Base-by-base conservation (phyloP, 1,139 yeast genomes). In the Hanseniaspora sp. region DNA sequence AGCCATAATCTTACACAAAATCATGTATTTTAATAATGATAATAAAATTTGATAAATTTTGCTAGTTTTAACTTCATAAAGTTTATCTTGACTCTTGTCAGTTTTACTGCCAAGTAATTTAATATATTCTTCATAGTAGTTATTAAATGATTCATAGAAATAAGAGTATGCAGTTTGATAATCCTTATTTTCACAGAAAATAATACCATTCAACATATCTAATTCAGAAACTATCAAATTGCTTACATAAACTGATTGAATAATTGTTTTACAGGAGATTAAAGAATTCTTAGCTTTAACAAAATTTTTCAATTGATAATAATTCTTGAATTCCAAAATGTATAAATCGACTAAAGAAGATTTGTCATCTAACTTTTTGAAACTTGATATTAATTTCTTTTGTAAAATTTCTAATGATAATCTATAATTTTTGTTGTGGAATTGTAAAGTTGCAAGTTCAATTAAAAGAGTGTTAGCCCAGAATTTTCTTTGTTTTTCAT, bases 171-270 rank as follows among this genome's bases (percentile, higher is more conserved):
- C 96, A 7, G 98, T 94, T 66, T 87, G 86, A 72, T 86, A 94
- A 69, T 94, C 99, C 67, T 86, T 86, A 63, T 94, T 98, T 69
- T 94, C 97, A 37, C 97, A 95, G 70, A 92, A 95, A 60, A 94
- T 76, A 56, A 92, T 82, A 60, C 99, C 99, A 67, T 95, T 83
- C 82, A 90, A 92, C 70, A 88, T 79, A 68, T 94, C 98, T 57
- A 94, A 76, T 65, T 88, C 95, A 1, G 98, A 98, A 70, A 94
- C 96, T 63, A 85, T 78, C 53, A 83, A 74, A n/a, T 97, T 87
- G 11, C 97, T 96, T 62, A 96, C 86, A 71, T 90, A 94, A 56
- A 94, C 87, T 41, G 96, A 79, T 68, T 92, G 94, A 15, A 98
- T 98, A 7, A 95, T 84, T 0, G 98, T 94, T 69, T 97, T 80